These are phyloP conservation scores for Dovyalis caffra DNA, from an alignment of 345 rosid genomes.

Conservation along the genomic window DNA sequence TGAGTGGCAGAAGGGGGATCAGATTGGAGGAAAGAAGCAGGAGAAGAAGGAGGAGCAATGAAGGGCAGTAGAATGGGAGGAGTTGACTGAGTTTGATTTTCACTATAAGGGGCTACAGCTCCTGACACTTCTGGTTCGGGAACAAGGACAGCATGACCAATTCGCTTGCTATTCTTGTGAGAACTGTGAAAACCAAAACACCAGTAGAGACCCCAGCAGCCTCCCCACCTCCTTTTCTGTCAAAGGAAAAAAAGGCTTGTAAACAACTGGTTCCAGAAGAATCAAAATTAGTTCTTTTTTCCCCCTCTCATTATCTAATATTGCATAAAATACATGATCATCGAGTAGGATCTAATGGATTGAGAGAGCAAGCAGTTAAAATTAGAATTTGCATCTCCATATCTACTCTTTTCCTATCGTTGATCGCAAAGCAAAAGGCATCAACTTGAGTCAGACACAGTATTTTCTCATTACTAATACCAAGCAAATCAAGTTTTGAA, in stretches of 20 bases:
- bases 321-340: no score
- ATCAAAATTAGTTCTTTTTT: background rate
- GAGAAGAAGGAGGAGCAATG: constrained; percentile 95
- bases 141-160: constrained; percentile 75
- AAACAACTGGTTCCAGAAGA: constrained; percentile 3
- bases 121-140: constrained; percentile 57
- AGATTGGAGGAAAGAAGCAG: constrained; percentile 81
- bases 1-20: constrained; percentile 81
- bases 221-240: constrained; percentile 88
- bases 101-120: constrained; percentile 36
- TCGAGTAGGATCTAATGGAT: no score
- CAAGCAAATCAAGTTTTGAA: no score
- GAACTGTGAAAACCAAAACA: constrained; percentile 81
- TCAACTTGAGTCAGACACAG: no score
- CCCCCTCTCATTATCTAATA: no score
- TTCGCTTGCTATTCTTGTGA: constrained; percentile 67
- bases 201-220: constrained; percentile 70
- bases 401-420: no score
- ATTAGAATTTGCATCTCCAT: no score
- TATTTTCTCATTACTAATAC: no score
- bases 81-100: constrained; percentile 45
- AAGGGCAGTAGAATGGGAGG: constrained; percentile 58
- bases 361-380: no score
- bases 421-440: no score
- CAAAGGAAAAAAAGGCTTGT: constrained; percentile 8